Percentiles rank a stretch among this genome's conserved stretches.
Evolutionary conservation across 2,329 filamentous ascomycete genomes (phyloP).

Genomic region (Acarospora socialis): DNA sequence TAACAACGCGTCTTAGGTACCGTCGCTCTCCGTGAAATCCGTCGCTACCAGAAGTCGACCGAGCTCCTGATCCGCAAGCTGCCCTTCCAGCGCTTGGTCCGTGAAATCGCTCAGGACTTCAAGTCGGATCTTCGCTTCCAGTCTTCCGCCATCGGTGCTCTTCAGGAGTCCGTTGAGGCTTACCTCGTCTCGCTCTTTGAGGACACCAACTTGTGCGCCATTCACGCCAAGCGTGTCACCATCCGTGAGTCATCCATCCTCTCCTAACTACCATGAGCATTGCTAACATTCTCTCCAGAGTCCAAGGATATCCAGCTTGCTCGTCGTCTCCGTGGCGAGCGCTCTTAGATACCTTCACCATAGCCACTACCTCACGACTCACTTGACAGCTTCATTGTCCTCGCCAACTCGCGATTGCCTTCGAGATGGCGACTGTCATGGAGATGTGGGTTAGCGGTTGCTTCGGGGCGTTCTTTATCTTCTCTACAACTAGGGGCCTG

Average conservation of each 20-base stretch:
- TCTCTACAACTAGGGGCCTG: too few species aligned
- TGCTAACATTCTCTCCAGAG: constrained; percentile 26
- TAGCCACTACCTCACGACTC: too few species aligned
- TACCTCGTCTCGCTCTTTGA: constrained; percentile 97
- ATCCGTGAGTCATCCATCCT: constrained; percentile 46
- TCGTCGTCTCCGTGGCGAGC: constrained; percentile 85
- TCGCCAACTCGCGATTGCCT: too few species aligned
- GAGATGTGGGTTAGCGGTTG: too few species aligned
- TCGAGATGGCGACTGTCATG: too few species aligned
- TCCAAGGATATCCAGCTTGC: constrained; percentile 93
- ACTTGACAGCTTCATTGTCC: too few species aligned
- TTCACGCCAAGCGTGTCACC: constrained; percentile 98
- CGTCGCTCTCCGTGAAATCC: constrained; percentile 95
- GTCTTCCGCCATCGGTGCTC: constrained; percentile 89
- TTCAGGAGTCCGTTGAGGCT: constrained; percentile 97
- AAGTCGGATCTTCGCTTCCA: constrained; percentile 96
- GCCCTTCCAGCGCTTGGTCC: constrained; percentile 92
- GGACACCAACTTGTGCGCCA: constrained; percentile 96
- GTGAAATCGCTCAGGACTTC: constrained; percentile 93
- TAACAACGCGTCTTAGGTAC: constrained; percentile 42
- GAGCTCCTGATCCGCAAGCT: constrained; percentile 95
- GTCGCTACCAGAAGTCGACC: constrained; percentile 94
- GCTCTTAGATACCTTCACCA: constrained; percentile 66
- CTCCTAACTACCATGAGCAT: constrained; percentile 1
- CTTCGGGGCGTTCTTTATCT: too few species aligned